Evolutionary conservation across 768 basidiomycete genomes (phyloP).

Genomic region (Jaapia argillacea): DNA sequence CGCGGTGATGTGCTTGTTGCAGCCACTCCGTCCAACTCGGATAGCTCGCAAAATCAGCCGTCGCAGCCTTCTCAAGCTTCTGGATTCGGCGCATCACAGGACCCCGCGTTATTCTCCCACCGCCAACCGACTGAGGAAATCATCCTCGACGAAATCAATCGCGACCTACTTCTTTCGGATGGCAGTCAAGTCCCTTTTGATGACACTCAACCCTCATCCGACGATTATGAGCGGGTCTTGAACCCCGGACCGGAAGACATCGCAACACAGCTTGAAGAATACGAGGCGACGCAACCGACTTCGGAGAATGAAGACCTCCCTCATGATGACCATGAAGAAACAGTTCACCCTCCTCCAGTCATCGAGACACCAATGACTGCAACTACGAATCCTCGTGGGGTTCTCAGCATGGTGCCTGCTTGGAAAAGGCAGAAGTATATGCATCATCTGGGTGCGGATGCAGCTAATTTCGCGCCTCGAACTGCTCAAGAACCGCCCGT

Average conservation of each 20-base stretch:
- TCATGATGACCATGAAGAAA: too few species aligned
- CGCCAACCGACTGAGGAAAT: too few species aligned
- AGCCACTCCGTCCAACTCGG: slow-evolving; percentile 39
- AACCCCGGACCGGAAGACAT: too few species aligned
- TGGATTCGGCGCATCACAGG: not conserved
- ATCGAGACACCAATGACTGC: too few species aligned
- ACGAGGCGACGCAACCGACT: slow-evolving; percentile 9
- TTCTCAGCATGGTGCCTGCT: slow-evolving; percentile 24
- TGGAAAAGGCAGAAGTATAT: slow-evolving; percentile 14
- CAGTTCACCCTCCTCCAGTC: too few species aligned
- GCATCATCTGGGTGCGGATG: slow-evolving; percentile 2
- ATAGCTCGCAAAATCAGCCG: slow-evolving; percentile 25
- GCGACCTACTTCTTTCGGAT: too few species aligned
- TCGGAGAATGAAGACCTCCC: too few species aligned
- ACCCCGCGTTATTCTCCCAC: not conserved
- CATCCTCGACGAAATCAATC: too few species aligned
- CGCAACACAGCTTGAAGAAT: slow-evolving; percentile 4
- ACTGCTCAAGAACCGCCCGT: slow-evolving; percentile 23
- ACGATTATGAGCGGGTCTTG: slow-evolving; percentile 14
- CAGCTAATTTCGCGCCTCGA: not conserved
- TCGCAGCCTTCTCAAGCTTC: slow-evolving; percentile 5
- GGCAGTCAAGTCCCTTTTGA: too few species aligned
- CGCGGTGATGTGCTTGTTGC: slow-evolving; percentile 31
- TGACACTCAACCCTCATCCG: not conserved
- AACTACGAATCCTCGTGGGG: slow-evolving; percentile 17